Evolutionary conservation across 2,329 filamentous ascomycete species (phyloP).

Genomic region (Colletotrichum truncatum): DNA sequence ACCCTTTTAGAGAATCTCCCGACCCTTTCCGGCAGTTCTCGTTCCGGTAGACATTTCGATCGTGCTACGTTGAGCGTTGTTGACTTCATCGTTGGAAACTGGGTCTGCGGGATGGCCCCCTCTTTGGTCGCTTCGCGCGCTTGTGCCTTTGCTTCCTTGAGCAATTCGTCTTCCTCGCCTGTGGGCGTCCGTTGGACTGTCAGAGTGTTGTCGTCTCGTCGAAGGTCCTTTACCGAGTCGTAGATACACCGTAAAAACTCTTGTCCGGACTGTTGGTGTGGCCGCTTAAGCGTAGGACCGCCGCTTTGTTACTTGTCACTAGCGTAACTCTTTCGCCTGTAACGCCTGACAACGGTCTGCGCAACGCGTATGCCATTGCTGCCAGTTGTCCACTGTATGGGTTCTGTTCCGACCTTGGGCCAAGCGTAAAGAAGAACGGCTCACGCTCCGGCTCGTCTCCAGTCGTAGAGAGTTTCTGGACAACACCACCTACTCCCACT

Average conservation of each 20-base stretch:
- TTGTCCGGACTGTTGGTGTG: too few relatives aligned
- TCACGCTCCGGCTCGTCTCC: not conserved
- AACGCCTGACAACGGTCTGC: not conserved
- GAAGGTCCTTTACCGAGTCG: too few relatives aligned
- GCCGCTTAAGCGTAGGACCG: too few relatives aligned
- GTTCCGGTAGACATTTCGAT: too few relatives aligned
- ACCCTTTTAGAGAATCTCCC: not conserved
- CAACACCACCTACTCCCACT: not conserved
- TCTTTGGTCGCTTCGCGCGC: too few relatives aligned
- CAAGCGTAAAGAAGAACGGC: too few relatives aligned
- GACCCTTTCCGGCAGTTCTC: not conserved
- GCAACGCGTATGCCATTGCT: not conserved
- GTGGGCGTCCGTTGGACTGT: too few relatives aligned
- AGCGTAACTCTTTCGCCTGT: not conserved
- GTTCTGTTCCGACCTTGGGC: not conserved
- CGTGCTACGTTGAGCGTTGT: not conserved
- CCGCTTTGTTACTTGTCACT: not conserved
- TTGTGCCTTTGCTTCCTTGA: too few relatives aligned
- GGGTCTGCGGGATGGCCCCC: too few relatives aligned
- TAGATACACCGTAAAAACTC: too few relatives aligned
- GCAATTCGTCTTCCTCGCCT: too few relatives aligned
- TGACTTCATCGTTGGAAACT: not conserved
- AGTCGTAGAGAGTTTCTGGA: not conserved
- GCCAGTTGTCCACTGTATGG: not conserved
- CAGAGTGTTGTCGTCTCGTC: too few relatives aligned